Base-by-base conservation (phyloP, 352 stramenopile species). In the Thraustotheca clavata region DNA sequence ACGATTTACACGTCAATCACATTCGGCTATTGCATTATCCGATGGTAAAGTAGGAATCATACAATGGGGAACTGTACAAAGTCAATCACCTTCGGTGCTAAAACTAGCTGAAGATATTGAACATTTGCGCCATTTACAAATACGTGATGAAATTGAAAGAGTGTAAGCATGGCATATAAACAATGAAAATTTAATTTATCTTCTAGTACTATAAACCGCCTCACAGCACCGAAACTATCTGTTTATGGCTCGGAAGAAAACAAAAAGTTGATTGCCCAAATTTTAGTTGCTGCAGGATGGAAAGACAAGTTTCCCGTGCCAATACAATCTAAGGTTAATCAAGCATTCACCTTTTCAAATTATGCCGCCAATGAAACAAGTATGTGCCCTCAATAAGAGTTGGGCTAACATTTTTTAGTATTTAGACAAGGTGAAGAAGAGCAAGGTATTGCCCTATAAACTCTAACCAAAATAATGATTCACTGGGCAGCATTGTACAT, bases 11-110 rank as follows among this genome's bases (percentile, higher is more conserved):
- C 7, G n/a, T 48, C 35, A 65, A 36, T 11, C n/a, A 7, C 12
- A 65, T 7, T 35, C 57, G 3, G 57, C 57, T 20, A 55, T 65
- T 18, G 47, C 57, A 9, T 12, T 38, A 9, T 46, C 38, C 26
- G 57, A 65, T 4, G 24, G 36, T n/a, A 65, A 65, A 32, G 41
- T 65, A 14, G 57, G n/a, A 4, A 55, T 65, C 16, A 5, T 52
- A 31, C 43, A 52, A 24, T 52, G 43, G 43, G n/a, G 43, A 18
- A 24, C 34, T 24, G 6, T 52, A 24, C 43, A 9, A 3, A 24
- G 24, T 6, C 18, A 6, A 20, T 31, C 9, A 52, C 11, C 43
- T 11, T 9, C 43, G n/a, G 24, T 52, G 7, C 3, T 52, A 14
- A 11, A 52, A 31, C 43, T 52, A 24, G n/a, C n/a, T 14, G 43